These are phyloP conservation scores for Talaromyces sp. DNA, from an alignment of 2,329 filamentous ascomycete species.

Conservation along the genomic window DNA sequence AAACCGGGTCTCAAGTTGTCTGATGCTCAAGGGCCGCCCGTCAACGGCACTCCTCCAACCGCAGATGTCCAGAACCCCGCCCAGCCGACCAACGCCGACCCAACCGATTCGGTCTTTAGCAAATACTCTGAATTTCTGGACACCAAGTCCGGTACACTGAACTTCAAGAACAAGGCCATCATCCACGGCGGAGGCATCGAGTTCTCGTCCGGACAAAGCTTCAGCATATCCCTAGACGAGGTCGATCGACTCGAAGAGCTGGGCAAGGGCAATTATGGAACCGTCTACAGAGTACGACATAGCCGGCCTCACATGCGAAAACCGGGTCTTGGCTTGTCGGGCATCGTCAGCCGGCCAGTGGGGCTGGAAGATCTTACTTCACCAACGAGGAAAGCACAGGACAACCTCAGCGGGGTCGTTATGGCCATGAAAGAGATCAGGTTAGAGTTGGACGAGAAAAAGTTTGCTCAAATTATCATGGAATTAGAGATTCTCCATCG, in stretches of 20 bases:
- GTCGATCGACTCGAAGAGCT: constrained; percentile 89
- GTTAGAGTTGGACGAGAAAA: constrained; percentile 90
- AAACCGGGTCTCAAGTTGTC: constrained; percentile 45
- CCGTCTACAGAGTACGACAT: constrained; percentile 93
- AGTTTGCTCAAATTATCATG: constrained; percentile 96
- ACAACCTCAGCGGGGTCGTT: constrained; percentile 57
- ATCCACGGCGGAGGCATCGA: constrained; percentile 87
- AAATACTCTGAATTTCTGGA: constrained; percentile 81
- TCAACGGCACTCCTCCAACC: constrained; percentile 40
- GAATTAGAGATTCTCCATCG: constrained; percentile 94
- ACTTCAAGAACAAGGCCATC: constrained; percentile 86
- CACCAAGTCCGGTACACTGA: constrained; percentile 82
- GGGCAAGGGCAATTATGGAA: constrained; percentile 97
- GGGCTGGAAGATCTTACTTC: constrained; percentile 15
- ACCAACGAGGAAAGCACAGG: constrained; percentile 14
- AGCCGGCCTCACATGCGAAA: constrained; percentile 62
- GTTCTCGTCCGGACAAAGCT: constrained; percentile 82
- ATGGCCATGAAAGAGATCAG: constrained; percentile 99
- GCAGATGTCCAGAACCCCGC: constrained; percentile 9
- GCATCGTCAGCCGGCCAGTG: constrained; percentile 47
- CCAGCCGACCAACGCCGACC: constrained; percentile 16
- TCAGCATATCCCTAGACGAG: constrained; percentile 92
- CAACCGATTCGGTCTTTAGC: constrained; percentile 50
- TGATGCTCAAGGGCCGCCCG: constrained; percentile 44
- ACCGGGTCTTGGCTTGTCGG: constrained; percentile 55